phyloP scores from a whole-genome alignment of 176 grass and related monocot species.

The Eragrostis curvula region DNA sequence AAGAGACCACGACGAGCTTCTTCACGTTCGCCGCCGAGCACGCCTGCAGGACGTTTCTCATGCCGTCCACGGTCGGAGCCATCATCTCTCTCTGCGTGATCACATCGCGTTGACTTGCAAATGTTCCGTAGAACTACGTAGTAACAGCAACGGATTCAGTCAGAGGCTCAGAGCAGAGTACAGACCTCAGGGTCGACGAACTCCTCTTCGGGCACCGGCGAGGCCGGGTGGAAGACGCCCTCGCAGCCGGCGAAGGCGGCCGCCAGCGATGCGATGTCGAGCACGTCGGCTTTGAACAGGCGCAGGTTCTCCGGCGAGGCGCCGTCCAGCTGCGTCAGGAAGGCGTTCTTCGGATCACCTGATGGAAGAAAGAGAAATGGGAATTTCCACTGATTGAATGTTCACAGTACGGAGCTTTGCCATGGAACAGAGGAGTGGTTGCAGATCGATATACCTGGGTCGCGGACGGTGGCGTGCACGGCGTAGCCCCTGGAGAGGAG shows the following conservation, averaged over 20 bases:
- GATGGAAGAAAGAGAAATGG: background rate
- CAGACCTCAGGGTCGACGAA: constrained; percentile 38
- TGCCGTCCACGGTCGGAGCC: constrained; percentile 38
- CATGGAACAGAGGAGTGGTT: too few relatives aligned
- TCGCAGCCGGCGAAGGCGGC: constrained; percentile 47
- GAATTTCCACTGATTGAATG: too few relatives aligned
- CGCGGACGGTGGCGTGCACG: constrained; percentile 55
- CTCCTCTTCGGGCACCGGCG: constrained; percentile 43
- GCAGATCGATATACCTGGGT: constrained; percentile 25
- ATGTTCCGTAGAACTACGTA: background rate
- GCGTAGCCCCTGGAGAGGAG: constrained; percentile 54
- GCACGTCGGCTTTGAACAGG: constrained; percentile 65
- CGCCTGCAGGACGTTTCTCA: constrained; percentile 38
- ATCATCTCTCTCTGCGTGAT: constrained; percentile 45
- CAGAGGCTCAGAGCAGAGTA: too few relatives aligned
- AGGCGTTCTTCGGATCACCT: constrained; percentile 53
- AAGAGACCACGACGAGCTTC: constrained; percentile 37
- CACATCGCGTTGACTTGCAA: background rate
- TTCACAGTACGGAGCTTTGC: too few relatives aligned
- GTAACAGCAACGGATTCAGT: too few relatives aligned
- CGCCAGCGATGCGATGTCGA: constrained; percentile 42
- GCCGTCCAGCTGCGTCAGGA: constrained; percentile 46
- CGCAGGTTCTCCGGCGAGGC: constrained; percentile 43
- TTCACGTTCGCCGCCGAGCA: background rate
- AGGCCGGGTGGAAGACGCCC: constrained; percentile 63